These are phyloP conservation scores for Claviceps purpurea DNA, from an alignment of 2,329 filamentous ascomycete species.

Conservation along the genomic window DNA sequence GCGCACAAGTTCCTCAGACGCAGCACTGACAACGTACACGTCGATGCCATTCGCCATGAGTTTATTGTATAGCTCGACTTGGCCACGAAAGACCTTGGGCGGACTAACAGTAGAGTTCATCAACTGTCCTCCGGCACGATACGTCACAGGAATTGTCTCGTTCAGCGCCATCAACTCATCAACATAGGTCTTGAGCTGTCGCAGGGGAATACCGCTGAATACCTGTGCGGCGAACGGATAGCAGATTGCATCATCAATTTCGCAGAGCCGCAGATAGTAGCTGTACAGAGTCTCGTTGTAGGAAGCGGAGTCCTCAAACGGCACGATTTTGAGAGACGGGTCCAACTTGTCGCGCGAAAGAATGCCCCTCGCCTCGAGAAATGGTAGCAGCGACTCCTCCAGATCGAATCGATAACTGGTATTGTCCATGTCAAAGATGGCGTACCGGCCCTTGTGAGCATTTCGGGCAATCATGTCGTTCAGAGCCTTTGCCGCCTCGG, in stretches of 20 bases:
- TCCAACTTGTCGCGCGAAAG: conserved; percentile 27
- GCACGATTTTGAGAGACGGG: conserved; percentile 25
- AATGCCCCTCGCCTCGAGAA: conserved; percentile 27
- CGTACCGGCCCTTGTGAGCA: conserved; percentile 23
- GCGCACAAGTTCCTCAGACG: conserved; percentile 30
- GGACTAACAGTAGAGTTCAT: conserved; percentile 17
- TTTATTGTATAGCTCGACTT: conserved; percentile 29
- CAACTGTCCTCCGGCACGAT: conserved; percentile 21
- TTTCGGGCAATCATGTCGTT: conserved; percentile 25
- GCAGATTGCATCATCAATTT: conserved; percentile 26
- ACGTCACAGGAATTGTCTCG: conserved; percentile 21
- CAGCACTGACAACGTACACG: conserved; percentile 28
- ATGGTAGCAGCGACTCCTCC: conserved; percentile 30
- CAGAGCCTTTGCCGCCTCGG: conserved; percentile 20
- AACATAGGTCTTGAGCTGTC: conserved; percentile 30
- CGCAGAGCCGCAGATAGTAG: conserved; percentile 31
- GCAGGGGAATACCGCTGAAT: conserved; percentile 27
- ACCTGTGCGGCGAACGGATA: conserved; percentile 30
- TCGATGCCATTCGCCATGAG: conserved; percentile 29
- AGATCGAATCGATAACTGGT: conserved; percentile 28
- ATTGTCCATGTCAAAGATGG: conserved; percentile 33
- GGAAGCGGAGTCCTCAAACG: conserved; percentile 25
- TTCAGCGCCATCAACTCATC: conserved; percentile 33
- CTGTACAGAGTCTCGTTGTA: conserved; percentile 29
- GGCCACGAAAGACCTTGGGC: conserved; percentile 25